Evolutionary conservation across 2,329 filamentous ascomycete genomes (phyloP), one percentile per base, ranked within the genome.

Genomic region (Microcera coccophila): DNA sequence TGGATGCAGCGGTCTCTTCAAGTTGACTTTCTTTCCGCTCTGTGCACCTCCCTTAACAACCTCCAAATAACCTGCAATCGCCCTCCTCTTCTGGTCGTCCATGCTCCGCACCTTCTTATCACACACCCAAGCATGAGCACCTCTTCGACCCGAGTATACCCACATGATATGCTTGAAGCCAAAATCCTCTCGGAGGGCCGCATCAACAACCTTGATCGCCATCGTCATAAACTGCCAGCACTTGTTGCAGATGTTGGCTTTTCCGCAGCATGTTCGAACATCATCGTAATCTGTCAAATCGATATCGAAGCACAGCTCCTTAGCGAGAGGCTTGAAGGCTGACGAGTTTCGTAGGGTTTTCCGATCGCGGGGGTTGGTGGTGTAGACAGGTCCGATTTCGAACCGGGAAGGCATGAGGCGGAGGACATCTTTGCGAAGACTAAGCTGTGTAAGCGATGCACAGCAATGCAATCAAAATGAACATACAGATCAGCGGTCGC

Each of bases 251-350:
- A 98, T 97, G 55, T 87, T 94, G 8, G 91, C 89, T 63, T 91
- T 90, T 58, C 84, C 82, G 64, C 93, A 98, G 69, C 93, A 98
- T 20, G 90, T 96, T 55, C 93, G 84, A 52, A 98, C 87, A 53
- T 95, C 89, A 63, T 98, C 93, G 68, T 98, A 98, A 69, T 97
- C 93, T 41, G 93, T 97, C 79, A 98, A 79, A 78, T 98, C 93
- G 59, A 98, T 97, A 84, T 98, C 93, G 66, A 98, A 97, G 57
- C 95, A 95, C 29, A 98, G 73, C 65, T 98, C 93, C 65, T 98
- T 98, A 42, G 87, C 79, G 22, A 96, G 66, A 0, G 93, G 91
- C 50, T 84, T 85, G 70, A 98, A 96, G 8, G 87, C 81, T 36
- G 81, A 81, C 26, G 84, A 79, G 65, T 90, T 91, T 40, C 85